Evolutionary conservation across 495 filamentous ascomycete species (phyloP).

Genomic region (Cryomyces minteri): DNA sequence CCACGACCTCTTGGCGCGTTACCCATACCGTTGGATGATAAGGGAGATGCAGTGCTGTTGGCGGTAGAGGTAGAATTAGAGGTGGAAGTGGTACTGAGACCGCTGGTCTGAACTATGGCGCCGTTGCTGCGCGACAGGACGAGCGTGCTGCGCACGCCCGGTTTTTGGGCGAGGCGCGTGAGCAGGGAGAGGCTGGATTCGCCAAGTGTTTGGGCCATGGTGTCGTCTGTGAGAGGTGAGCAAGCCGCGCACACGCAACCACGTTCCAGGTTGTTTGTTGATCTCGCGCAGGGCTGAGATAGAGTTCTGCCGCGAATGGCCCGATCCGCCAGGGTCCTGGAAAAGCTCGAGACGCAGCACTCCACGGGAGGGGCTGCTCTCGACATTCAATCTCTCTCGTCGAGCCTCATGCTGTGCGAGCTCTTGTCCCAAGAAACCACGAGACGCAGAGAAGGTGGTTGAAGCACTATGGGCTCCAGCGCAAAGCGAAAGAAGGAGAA

Average conservation of each 20-base stretch:
- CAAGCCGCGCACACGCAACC: no score
- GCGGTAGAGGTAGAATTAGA: slow-evolving; percentile 8
- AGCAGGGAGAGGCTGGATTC: slow-evolving; percentile 18
- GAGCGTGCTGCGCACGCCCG: slow-evolving; percentile 45
- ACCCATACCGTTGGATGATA: not conserved
- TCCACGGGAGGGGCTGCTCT: not conserved
- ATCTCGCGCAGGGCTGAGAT: no score
- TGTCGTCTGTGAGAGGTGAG: slow-evolving; percentile 22
- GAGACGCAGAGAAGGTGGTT: slow-evolving; percentile 1
- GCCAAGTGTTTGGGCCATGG: slow-evolving; percentile 7
- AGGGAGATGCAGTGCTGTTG: slow-evolving; percentile 16
- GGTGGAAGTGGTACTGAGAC: slow-evolving; percentile 28
- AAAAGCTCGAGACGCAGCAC: no score
- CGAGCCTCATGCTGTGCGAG: not conserved
- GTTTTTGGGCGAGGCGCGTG: slow-evolving; percentile 40
- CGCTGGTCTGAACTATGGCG: slow-evolving; percentile 42
- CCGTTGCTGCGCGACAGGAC: slow-evolving; percentile 39
- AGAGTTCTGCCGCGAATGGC: no score
- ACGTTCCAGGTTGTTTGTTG: no score
- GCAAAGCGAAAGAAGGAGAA: slow-evolving; percentile 84
- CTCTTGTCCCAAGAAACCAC: not conserved
- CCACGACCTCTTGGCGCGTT: no score
- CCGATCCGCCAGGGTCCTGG: no score
- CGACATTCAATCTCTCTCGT: not conserved
- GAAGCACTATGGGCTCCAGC: slow-evolving; percentile 61